Conservation (phyloP, 768 basidiomycete genomes). For the Suillus subalutaceus region DNA sequence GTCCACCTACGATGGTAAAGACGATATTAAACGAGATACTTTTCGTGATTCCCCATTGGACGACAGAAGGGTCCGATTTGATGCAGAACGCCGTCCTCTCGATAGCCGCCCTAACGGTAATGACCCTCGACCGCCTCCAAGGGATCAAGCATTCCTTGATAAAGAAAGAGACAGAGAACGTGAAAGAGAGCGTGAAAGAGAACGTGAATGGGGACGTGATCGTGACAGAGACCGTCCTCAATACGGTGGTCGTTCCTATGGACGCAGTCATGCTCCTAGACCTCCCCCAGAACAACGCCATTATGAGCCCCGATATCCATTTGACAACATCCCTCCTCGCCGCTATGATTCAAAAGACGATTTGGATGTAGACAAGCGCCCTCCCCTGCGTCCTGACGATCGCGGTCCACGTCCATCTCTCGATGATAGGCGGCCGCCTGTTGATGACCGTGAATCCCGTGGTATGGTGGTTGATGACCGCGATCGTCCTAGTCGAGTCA, state of each 20-base stretch:
- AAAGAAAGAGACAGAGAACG: constrained; percentile 37
- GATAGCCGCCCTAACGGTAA: constrained; percentile 22
- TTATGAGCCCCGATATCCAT: constrained; percentile 47
- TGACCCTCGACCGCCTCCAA: constrained; percentile 22
- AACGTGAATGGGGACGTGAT: constrained; percentile 29
- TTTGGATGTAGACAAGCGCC: constrained; percentile 30
- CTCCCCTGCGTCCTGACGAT: constrained; percentile 28
- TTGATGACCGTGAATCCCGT: constrained; percentile 31
- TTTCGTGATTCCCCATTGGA: constrained; percentile 31
- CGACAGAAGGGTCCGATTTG: constrained; percentile 31
- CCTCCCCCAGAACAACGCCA: constrained; percentile 51
- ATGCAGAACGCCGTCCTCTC: constrained; percentile 23
- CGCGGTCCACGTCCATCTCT: constrained; percentile 27
- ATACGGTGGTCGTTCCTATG: constrained; percentile 41
- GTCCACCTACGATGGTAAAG: constrained; percentile 29
- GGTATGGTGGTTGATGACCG: constrained; percentile 25
- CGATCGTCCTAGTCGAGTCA: constrained; percentile 16
- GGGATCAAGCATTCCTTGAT: constrained; percentile 38
- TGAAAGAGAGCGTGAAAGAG: constrained; percentile 36
- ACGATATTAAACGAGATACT: constrained; percentile 28
- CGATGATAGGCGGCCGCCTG: constrained; percentile 34
- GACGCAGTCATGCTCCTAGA: constrained; percentile 41
- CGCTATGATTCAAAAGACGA: constrained; percentile 37
- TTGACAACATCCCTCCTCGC: constrained; percentile 32
- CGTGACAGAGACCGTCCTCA: constrained; percentile 40